phyloP scores from a whole-genome alignment of 1,284 basidiomycete species.

The Kwoniella shivajii region DNA sequence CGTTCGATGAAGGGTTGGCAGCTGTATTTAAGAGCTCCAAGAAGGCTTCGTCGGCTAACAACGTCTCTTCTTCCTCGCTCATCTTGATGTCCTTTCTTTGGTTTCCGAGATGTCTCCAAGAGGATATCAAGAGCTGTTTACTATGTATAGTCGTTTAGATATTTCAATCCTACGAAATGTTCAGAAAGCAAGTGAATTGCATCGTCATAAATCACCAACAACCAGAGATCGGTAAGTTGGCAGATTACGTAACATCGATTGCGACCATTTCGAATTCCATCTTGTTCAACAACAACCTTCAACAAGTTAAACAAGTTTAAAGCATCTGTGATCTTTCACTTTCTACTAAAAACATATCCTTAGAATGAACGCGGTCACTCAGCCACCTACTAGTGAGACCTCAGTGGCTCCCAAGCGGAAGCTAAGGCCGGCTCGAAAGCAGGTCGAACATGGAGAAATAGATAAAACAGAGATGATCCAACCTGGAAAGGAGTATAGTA shows the following conservation, averaged over 20 bases:
- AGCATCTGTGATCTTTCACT: too few species aligned
- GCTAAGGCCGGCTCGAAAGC: constrained; percentile 73
- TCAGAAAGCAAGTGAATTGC: neutral
- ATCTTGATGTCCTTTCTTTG: neutral
- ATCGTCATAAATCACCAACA: neutral
- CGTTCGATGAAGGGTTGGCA: constrained; percentile 19
- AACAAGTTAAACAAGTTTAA: too few species aligned
- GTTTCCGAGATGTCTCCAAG: neutral
- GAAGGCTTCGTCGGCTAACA: constrained; percentile 12
- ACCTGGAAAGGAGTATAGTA: constrained; percentile 93
- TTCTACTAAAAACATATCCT: too few species aligned
- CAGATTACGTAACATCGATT: too few species aligned
- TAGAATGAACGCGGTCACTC: neutral
- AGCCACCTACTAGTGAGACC: neutral
- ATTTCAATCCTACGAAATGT: neutral
- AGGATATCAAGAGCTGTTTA: too few species aligned
- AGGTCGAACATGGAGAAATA: constrained; percentile 84
- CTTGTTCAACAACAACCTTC: too few species aligned
- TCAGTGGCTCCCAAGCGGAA: constrained; percentile 42
- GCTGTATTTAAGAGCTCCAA: constrained; percentile 34
- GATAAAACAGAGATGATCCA: constrained; percentile 84
- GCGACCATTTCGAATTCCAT: too few species aligned
- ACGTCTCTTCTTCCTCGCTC: constrained; percentile 1
- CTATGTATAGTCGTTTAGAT: neutral
- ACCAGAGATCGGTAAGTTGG: neutral